Evolutionary conservation across 2,329 filamentous ascomycete species (phyloP), one percentile per base, ranked within the genome.

Genomic region (Hypoxylon sp.): DNA sequence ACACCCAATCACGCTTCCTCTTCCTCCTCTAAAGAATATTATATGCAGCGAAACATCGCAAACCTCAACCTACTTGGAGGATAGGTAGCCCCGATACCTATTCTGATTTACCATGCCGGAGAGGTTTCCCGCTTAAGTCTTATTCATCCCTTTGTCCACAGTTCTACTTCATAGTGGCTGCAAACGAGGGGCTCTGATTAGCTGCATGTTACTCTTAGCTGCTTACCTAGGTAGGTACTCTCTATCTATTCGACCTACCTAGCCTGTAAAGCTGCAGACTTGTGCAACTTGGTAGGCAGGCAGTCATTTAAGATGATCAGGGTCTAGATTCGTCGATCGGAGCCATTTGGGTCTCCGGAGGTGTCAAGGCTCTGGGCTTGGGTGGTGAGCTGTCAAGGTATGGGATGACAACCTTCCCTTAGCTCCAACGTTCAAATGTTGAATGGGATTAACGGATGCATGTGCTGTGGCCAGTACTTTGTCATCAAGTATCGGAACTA

Each of bases 301-400:
- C 61, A 27, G 37, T 54, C 11, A 49, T 61, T 61, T 42, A 50
- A 7, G 35, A 48, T n/a, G 17, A 37, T 14, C 8, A 48, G 25
- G 30, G 57, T 35, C 54, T 63, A 54, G 64, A 60, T 56, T 55
- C 35, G 44, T 59, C 57, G 14, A 58, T 57, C 46, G 25, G 56
- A 61, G 60, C 37, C 30, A 59, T 63, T 63, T 33, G 31, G 31
- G 31, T 33, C 6, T 11, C 33, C 33, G 2, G 33, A 35, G 33
- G 33, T 33, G 33, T 13, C 10, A 37, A 37, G 25, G 31, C 8
- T 20, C 40, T 20, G 10, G 53, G 31, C 40, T 58, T 58, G 13
- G 35, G 37, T 57, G 42, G 40, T 46, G 40, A 63, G 50, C 59
- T 66, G 66, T 66, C 63, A 69, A 61, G 33, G 37, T 37, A 22